Conservation (phyloP, 2,329 filamentous ascomycete genomes). For the Trichoderma endophyticum region DNA sequence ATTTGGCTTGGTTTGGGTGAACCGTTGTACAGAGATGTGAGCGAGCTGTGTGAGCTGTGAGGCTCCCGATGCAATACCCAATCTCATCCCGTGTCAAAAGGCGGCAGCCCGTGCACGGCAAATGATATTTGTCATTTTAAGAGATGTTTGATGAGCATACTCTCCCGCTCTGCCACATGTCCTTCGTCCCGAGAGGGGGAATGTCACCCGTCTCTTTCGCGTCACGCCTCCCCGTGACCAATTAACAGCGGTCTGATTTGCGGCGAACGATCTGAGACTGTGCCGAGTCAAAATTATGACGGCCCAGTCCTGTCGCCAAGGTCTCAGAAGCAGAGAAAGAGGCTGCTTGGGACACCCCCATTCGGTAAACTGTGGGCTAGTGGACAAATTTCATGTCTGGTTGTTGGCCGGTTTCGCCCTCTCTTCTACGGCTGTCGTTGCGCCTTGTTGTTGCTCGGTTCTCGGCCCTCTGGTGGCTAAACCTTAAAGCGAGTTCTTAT, state of each 20-base stretch:
- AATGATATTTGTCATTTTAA: slow-evolving; percentile 4
- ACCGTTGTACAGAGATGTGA: not conserved
- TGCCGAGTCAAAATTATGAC: not conserved
- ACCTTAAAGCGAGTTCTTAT: not conserved
- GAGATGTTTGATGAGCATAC: not conserved
- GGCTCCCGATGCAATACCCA: not conserved
- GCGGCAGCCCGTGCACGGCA: not conserved
- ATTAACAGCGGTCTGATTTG: not conserved
- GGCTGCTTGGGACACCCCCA: not conserved
- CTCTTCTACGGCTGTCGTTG: not conserved
- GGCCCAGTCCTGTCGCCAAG: not conserved
- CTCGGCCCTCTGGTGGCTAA: not conserved
- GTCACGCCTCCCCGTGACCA: not conserved
- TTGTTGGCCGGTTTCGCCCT: not conserved
- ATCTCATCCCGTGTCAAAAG: not conserved
- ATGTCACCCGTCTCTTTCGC: not conserved
- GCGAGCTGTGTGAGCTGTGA: not conserved
- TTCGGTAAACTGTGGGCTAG: not conserved
- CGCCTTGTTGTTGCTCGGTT: not conserved
- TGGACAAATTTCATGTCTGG: not conserved
- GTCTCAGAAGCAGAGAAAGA: not conserved
- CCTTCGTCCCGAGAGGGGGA: not conserved
- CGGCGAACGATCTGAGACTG: not conserved
- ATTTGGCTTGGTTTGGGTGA: not conserved
- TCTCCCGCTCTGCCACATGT: not conserved